Conservation (phyloP, 2,329 filamentous ascomycete species). For the Monilinia aucupariae region DNA sequence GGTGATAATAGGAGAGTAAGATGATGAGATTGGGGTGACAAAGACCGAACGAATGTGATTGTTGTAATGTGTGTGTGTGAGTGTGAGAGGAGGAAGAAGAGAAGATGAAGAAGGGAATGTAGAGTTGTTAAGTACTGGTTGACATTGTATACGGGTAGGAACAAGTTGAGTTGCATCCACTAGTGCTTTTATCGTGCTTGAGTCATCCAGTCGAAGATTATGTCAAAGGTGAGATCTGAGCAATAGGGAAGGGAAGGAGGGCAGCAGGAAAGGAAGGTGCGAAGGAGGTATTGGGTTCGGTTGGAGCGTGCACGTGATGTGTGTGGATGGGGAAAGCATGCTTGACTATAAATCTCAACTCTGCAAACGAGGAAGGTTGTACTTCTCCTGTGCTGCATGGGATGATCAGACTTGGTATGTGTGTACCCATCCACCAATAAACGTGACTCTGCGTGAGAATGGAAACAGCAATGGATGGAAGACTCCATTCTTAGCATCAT, state of each 20-base stretch:
- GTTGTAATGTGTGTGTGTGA: neutral
- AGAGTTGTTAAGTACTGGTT: constrained; percentile 1
- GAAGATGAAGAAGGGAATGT: neutral
- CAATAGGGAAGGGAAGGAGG: too few relatives aligned
- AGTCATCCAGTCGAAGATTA: neutral
- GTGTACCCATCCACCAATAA: too few relatives aligned
- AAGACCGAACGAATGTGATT: constrained; percentile 16
- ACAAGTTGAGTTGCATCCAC: constrained; percentile 5
- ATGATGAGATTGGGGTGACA: neutral
- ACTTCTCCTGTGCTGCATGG: too few relatives aligned
- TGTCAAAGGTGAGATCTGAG: neutral
- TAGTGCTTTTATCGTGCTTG: neutral
- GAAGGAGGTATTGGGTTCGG: neutral
- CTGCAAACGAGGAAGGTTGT: too few relatives aligned
- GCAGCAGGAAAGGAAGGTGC: neutral
- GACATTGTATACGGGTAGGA: neutral
- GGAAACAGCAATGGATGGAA: neutral
- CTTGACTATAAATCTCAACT: too few relatives aligned
- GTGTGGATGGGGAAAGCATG: neutral
- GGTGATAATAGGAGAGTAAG: constrained; percentile 8
- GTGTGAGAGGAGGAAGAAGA: neutral
- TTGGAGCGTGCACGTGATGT: neutral
- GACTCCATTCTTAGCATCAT: neutral
- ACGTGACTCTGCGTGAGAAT: neutral
- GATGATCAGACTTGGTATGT: too few relatives aligned